Evolutionary conservation across 106 monocot species (phyloP), one percentile per base, ranked within the genome.

Genomic region (Dendrobium huoshanense): DNA sequence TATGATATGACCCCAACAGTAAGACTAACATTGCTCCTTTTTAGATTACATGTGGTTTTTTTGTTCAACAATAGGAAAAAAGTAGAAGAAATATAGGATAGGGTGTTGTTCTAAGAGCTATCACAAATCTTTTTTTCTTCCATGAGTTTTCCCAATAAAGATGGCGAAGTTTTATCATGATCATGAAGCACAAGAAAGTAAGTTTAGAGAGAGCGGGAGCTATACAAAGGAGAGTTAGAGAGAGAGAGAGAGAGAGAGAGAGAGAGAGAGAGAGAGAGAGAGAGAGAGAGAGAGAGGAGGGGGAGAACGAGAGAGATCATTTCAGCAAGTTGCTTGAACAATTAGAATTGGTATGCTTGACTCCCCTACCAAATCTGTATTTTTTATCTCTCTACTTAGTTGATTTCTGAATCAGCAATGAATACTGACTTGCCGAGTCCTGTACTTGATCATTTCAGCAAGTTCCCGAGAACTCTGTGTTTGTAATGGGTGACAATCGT

Each of bases 401-500:
- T 37, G 15, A 37, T 70, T 37, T 70, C 29, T 70, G 70, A 70
- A 70, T 15, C 37, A 70, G 37, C 29, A 70, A 24, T 70, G 9
- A 37, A 47, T 43, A 4, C 47, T 75, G 2, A 75, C 45, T 75
- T 25, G 9, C 20, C 33, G 10, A 68, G 9, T 33, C 4, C n/a
- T 67, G 20, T 64, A 56, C 56, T 83, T 41, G 17, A 2, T 54
- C 84, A 75, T 70, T 37, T 15, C 89, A 97, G 97, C 76, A 85
- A 81, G 92, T 99, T 20, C 95, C 98, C 2, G 81, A 99, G 77
- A 88, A 87, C 59, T 88, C 81, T 3, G 92, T 99, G 3, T 95
- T 99, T 76, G 98, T 99, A 75, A 99, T 99, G 98, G 95, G 98
- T 24, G 98, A 99, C 72, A 99, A 99, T 75, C 91, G 98, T 72